A percentile compares a stretch with the other conserved stretches of the same genome.
Conservation (phyloP, 1,139 yeast species). For the Kluyveromyces marxianus region DNA sequence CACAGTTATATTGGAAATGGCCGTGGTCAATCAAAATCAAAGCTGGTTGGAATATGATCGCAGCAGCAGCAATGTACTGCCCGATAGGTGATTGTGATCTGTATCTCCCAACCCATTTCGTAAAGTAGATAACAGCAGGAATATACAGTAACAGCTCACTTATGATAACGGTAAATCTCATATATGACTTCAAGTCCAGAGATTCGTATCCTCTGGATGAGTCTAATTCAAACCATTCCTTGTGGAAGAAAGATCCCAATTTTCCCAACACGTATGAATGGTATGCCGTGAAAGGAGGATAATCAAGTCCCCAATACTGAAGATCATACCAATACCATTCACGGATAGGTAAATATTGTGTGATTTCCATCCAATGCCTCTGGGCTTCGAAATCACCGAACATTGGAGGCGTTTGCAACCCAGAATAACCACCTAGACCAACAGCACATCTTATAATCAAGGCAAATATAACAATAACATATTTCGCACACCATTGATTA, state of each 20-base stretch:
- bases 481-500: constrained; percentile 85
- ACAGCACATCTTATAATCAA: constrained; percentile 74
- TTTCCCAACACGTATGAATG: constrained; percentile 79
- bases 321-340: constrained; percentile 88
- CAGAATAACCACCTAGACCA: constrained; percentile 86
- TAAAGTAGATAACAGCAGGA: constrained; percentile 70
- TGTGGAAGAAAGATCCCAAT: constrained; percentile 55
- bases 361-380: constrained; percentile 95
- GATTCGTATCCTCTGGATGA: constrained; percentile 70
- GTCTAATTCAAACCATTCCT: constrained; percentile 70
- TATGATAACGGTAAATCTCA: constrained; percentile 71
- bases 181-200: constrained; percentile 60
- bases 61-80: constrained; percentile 67
- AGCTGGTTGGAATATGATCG: constrained; percentile 74
- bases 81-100: constrained; percentile 53
- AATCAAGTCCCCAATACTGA: constrained; percentile 94
- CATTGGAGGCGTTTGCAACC: constrained; percentile 61
- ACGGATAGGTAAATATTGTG: constrained; percentile 62
- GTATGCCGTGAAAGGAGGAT: constrained; percentile 94
- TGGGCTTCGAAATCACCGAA: constrained; percentile 97
- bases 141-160: constrained; percentile 71
- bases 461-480: constrained; percentile 67
- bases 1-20: constrained; percentile 90
- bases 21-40: constrained; percentile 89
- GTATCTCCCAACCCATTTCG: constrained; percentile 57